phyloP scores from a whole-genome alignment of 2,329 filamentous ascomycete species.

The Leptographium wingfieldii region DNA sequence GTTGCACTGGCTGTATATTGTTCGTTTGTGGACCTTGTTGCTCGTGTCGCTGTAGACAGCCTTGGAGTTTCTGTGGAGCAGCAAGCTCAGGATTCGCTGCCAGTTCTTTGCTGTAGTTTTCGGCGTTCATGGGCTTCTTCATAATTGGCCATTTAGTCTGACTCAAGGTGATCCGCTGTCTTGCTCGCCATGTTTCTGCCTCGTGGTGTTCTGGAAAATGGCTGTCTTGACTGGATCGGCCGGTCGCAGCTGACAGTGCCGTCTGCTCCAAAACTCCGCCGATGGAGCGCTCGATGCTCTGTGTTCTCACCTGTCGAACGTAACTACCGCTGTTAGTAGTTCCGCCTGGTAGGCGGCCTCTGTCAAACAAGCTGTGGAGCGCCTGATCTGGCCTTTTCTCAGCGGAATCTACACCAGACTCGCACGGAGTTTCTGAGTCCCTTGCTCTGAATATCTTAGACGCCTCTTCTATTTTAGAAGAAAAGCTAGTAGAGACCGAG shows the following conservation, averaged over 20 bases:
- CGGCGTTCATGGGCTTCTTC: neutral
- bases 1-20: neutral
- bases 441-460: slow-evolving; percentile 9
- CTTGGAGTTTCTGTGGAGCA: neutral
- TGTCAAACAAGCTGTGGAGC: neutral
- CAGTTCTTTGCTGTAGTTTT: neutral
- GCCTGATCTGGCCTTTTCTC: slow-evolving; percentile 12
- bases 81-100: neutral
- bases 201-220: neutral
- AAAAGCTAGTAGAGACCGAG: slow-evolving; percentile 4
- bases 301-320: slow-evolving; percentile 15
- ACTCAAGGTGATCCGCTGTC: neutral
- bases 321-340: slow-evolving; percentile 10
- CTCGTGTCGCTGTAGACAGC: neutral
- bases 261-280: slow-evolving; percentile 16
- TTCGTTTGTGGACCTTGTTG: neutral
- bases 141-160: neutral
- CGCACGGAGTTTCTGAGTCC: slow-evolving; percentile 5
- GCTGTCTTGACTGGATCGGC: neutral
- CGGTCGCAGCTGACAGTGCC: neutral
- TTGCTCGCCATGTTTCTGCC: neutral
- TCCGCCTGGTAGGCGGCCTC: slow-evolving; percentile 9
- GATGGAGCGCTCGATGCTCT: slow-evolving; percentile 18
- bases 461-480: slow-evolving; percentile 8
- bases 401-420: neutral